phyloP scores from a whole-genome alignment of 2,329 filamentous ascomycete species.

The Cytospora chrysosperma region DNA sequence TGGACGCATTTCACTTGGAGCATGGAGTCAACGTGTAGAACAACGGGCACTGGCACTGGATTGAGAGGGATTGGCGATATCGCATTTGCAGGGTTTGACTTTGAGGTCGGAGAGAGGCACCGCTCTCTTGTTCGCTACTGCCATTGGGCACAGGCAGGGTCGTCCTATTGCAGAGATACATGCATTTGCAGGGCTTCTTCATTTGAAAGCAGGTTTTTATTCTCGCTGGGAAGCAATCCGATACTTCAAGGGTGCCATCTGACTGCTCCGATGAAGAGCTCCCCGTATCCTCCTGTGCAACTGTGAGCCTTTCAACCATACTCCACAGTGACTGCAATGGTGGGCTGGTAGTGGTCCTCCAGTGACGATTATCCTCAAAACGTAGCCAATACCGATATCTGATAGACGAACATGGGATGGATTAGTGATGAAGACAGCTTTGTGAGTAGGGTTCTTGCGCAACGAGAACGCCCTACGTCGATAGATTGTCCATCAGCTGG shows the following conservation, averaged over 20 bases:
- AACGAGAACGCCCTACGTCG: background rate
- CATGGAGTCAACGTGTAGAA: conserved; percentile 22
- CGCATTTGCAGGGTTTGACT: conserved; percentile 21
- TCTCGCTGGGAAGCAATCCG: background rate
- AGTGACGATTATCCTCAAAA: background rate
- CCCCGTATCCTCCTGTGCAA: background rate
- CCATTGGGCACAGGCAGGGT: conserved; percentile 15
- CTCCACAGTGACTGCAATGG: background rate
- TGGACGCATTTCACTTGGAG: conserved; percentile 25
- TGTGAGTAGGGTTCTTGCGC: background rate
- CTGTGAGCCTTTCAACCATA: background rate
- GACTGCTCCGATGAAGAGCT: background rate
- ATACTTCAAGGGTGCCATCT: background rate
- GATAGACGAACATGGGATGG: background rate
- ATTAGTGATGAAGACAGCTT: background rate
- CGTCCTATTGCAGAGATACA: conserved; percentile 5
- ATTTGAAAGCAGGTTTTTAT: background rate
- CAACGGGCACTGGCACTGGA: conserved; percentile 19
- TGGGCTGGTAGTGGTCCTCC: background rate
- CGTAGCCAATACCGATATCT: too few species aligned
- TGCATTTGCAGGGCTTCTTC: conserved; percentile 6
- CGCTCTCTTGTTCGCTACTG: conserved; percentile 11
- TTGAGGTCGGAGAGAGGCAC: conserved; percentile 5
- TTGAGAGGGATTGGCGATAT: conserved; percentile 10
- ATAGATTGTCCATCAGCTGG: background rate